Percentiles rank a stretch among this genome's conserved stretches.
Evolutionary conservation across 1,139 yeast species (phyloP).

Genomic region (Geotrichum reessii): DNA sequence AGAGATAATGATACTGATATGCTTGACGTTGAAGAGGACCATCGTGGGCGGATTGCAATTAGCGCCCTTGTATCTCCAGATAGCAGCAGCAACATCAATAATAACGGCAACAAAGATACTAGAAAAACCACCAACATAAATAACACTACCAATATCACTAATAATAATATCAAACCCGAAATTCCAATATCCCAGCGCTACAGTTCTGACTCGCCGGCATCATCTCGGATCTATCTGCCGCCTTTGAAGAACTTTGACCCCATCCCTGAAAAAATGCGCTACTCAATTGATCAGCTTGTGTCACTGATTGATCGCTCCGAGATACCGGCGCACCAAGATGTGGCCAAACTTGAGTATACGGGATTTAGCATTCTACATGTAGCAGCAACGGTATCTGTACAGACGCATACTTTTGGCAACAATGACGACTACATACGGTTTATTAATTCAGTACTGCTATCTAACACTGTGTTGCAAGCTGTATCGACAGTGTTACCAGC

Average conservation of each 20-base stretch:
- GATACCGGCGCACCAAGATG: constrained; percentile 10
- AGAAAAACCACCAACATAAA: not conserved
- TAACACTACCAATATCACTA: not conserved
- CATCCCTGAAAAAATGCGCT: not conserved
- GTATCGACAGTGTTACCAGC: constrained; percentile 9
- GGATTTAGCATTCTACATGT: constrained; percentile 53
- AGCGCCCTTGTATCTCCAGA: constrained; percentile 16
- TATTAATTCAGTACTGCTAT: constrained; percentile 2
- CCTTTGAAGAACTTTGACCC: not conserved
- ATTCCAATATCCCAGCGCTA: not conserved
- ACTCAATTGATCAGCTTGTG: constrained; percentile 3
- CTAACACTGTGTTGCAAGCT: not conserved
- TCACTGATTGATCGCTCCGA: constrained; percentile 5
- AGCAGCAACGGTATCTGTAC: constrained; percentile 53
- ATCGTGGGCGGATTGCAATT: constrained; percentile 15
- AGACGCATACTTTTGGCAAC: constrained; percentile 24
- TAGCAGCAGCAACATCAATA: not conserved
- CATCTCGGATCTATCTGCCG: not conserved
- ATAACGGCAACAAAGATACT: too few species aligned
- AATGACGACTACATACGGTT: not conserved
- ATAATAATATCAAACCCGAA: not conserved
- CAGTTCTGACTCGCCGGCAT: not conserved
- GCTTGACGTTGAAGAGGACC: constrained; percentile 5
- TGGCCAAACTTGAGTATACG: constrained; percentile 42
- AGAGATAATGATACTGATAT: constrained; percentile 10